Percentiles rank a stretch among this genome's conserved stretches.
These are phyloP conservation scores for Cladophialophora psammophila DNA, from an alignment of 2,329 filamentous ascomycete genomes.

Conservation along the genomic window DNA sequence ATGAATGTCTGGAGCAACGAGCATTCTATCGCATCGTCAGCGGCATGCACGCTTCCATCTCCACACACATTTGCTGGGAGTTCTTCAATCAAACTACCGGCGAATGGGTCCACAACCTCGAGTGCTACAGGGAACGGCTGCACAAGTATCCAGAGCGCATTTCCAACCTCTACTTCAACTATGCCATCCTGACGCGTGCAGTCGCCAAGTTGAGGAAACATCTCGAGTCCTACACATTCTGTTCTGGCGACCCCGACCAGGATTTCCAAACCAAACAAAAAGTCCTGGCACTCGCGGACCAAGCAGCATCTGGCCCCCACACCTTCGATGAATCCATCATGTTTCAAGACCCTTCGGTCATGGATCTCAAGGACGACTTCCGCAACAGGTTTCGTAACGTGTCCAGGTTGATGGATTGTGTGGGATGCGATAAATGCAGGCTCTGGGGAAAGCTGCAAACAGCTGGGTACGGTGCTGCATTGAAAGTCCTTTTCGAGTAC, in stretches of 20 bases:
- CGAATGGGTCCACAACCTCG: constrained; percentile 86
- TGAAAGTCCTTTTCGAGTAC: constrained; percentile 96
- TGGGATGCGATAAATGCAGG: constrained; percentile 97
- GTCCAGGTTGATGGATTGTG: constrained; percentile 96
- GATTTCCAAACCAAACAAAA: constrained; percentile 81
- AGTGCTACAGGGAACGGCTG: constrained; percentile 87
- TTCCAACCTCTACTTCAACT: constrained; percentile 99
- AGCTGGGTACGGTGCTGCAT: constrained; percentile 88
- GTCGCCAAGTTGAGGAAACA: constrained; percentile 88
- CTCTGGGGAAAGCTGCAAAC: constrained; percentile 98
- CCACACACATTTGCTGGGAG: constrained; percentile 93
- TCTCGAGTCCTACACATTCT: constrained; percentile 86
- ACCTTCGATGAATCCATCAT: constrained; percentile 96
- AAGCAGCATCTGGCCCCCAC: constrained; percentile 70
- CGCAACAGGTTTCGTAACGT: constrained; percentile 96
- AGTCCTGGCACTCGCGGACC: constrained; percentile 76
- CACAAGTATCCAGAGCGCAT: constrained; percentile 87
- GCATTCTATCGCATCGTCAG: constrained; percentile 96
- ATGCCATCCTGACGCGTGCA: constrained; percentile 89
- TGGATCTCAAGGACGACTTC: constrained; percentile 93
- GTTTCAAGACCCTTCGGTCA: constrained; percentile 74
- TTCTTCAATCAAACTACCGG: constrained; percentile 95
- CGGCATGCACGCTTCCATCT: constrained; percentile 98
- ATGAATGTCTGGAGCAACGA: constrained; percentile 97
- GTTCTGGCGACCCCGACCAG: constrained; percentile 81